Evolutionary conservation across 139 green algal species (phyloP).

Genomic region (Auxenochlorella pyrenoidosa): DNA sequence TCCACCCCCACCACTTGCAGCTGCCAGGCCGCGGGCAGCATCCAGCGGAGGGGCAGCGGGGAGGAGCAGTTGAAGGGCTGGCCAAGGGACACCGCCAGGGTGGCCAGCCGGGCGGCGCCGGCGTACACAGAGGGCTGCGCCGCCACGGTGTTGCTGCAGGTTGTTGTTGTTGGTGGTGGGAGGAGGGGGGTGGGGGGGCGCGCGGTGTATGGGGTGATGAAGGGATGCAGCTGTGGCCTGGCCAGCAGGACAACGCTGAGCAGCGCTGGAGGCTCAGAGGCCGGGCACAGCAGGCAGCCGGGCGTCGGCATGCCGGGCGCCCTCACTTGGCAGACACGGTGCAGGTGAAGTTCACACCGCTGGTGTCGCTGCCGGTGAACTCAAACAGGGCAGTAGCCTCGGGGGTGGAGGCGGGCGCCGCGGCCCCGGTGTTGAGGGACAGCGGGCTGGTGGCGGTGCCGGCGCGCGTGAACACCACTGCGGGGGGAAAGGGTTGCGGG

Average conservation of each 20-base stretch:
- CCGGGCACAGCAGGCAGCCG: too few species aligned
- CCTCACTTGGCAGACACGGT: conserved; percentile 23
- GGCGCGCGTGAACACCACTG: background rate
- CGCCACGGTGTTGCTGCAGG: background rate
- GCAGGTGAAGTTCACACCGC: conserved; percentile 60
- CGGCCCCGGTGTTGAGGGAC: background rate
- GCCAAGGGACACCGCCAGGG: conserved; percentile 1
- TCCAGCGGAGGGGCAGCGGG: conserved; percentile 35
- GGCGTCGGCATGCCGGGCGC: too few species aligned
- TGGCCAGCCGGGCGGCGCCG: background rate
- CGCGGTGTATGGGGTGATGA: background rate
- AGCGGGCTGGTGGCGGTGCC: background rate
- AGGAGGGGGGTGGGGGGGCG: background rate
- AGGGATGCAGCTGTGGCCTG: background rate
- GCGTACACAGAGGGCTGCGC: conserved; percentile 5
- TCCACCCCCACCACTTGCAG: conserved; percentile 34
- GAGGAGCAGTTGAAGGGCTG: conserved; percentile 40
- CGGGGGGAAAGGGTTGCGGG: background rate
- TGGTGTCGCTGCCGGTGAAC: conserved; percentile 52
- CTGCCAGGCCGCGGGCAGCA: conserved; percentile 44
- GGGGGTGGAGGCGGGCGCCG: background rate
- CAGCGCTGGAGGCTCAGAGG: background rate
- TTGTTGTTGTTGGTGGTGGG: background rate
- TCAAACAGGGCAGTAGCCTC: conserved; percentile 30
- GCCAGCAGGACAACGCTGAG: background rate